Evolutionary conservation across 2,329 filamentous ascomycete genomes (phyloP).

Genomic region (Onygenales sp.): DNA sequence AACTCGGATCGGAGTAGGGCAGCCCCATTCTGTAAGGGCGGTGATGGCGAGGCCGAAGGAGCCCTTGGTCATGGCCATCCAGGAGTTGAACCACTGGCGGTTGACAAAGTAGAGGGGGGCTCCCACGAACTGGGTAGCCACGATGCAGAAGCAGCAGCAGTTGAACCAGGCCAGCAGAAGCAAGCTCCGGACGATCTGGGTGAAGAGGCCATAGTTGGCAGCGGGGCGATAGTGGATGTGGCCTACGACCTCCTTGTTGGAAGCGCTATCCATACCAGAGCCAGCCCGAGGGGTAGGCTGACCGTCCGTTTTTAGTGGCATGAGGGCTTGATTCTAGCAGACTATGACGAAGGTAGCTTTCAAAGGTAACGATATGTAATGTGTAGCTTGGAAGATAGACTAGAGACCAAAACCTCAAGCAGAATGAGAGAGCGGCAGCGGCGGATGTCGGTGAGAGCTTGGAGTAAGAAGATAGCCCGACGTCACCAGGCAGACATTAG

Average conservation of each 20-base stretch:
- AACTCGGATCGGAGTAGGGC: constrained; percentile 52
- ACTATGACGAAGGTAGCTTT: too few species aligned
- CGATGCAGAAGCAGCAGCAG: constrained; percentile 32
- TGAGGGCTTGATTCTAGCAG: not conserved
- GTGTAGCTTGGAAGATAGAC: not conserved
- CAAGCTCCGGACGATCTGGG: constrained; percentile 38
- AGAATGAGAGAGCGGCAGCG: not conserved
- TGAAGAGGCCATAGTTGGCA: constrained; percentile 36
- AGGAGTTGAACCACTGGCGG: constrained; percentile 52
- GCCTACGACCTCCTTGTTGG: constrained; percentile 5
- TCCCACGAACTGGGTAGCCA: constrained; percentile 51
- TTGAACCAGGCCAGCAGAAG: constrained; percentile 36
- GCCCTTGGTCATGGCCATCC: constrained; percentile 58
- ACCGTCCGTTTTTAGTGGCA: not conserved
- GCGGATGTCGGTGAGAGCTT: not conserved
- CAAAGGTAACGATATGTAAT: not conserved
- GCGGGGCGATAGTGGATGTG: constrained; percentile 17
- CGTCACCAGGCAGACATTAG: too few species aligned
- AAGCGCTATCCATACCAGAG: constrained; percentile 7
- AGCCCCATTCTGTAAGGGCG: constrained; percentile 54
- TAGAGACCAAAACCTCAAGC: not conserved
- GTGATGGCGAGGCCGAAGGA: constrained; percentile 54
- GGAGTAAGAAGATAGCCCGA: not conserved
- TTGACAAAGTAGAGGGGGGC: constrained; percentile 53
- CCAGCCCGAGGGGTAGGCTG: not conserved